A percentile compares a stretch with the other conserved stretches of the same genome.
Evolutionary conservation across 176 grass and related monocot species (phyloP).

Genomic region (Oryza punctata): DNA sequence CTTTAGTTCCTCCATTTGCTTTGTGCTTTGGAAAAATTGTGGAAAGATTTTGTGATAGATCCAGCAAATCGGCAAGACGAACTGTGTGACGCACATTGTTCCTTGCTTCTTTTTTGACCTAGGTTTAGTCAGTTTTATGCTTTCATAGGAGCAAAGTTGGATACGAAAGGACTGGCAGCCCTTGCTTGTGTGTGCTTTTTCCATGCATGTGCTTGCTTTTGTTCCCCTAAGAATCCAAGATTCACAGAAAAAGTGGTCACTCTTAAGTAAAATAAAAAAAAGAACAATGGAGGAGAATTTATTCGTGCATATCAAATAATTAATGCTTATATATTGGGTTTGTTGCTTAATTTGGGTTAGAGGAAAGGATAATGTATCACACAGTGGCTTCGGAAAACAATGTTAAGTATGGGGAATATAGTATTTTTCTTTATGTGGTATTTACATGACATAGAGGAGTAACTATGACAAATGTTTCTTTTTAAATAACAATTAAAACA

Average conservation of each 20-base stretch:
- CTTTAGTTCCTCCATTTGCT: constrained; percentile 28
- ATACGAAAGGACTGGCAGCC: neutral
- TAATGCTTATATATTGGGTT: neutral
- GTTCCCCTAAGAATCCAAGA: neutral
- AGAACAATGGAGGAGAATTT: neutral
- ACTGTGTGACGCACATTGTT: neutral
- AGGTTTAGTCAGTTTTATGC: constrained; percentile 12
- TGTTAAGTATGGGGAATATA: no score
- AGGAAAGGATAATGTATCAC: no score
- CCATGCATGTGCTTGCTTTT: neutral
- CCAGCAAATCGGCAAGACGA: constrained; percentile 15
- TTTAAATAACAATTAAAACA: no score
- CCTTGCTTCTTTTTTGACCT: neutral
- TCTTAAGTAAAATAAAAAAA: neutral
- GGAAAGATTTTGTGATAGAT: constrained; percentile 21
- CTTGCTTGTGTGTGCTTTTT: neutral
- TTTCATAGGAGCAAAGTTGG: neutral
- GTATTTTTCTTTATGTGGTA: no score
- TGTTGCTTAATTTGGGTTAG: neutral
- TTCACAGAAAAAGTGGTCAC: neutral
- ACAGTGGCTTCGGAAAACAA: no score
- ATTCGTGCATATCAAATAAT: neutral
- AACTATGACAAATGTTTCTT: no score
- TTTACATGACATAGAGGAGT: no score
- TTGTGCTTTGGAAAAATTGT: constrained; percentile 28